These are phyloP conservation scores for Penicillium digitatum DNA, from an alignment of 2,329 filamentous ascomycete species.

Conservation along the genomic window DNA sequence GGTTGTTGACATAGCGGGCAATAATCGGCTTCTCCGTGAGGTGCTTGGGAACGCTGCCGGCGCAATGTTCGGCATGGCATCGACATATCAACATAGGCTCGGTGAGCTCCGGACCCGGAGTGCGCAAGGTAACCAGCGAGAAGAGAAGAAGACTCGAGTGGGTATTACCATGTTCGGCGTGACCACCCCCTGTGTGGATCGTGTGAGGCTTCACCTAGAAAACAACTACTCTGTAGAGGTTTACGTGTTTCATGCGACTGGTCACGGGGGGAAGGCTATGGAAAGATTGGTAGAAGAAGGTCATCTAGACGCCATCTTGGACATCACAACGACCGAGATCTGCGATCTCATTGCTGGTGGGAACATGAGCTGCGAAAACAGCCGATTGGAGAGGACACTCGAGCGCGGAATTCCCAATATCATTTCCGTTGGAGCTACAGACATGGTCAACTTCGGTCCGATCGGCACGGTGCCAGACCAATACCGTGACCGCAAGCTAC, in stretches of 20 bases:
- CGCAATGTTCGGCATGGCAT: not conserved
- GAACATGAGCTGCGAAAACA: not conserved
- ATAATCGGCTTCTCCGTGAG: not conserved
- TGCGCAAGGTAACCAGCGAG: not conserved
- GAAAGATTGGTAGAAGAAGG: not conserved
- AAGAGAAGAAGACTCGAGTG: not conserved
- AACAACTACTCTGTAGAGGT: not conserved
- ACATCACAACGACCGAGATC: not conserved
- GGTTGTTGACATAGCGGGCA: not conserved
- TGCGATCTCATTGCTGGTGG: not conserved
- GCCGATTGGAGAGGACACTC: not conserved
- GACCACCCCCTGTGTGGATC: not conserved
- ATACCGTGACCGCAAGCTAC: not conserved
- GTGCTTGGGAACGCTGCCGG: not conserved
- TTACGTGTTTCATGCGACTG: not conserved
- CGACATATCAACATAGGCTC: not conserved
- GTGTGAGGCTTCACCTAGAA: not conserved
- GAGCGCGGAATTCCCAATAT: not conserved
- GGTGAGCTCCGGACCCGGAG: not conserved
- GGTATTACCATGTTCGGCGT: not conserved
- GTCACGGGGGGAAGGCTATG: not conserved
- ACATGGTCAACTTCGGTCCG: constrained; percentile 1
- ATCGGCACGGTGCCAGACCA: not conserved
- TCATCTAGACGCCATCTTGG: not conserved
- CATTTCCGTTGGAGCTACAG: not conserved